phyloP scores from a whole-genome alignment of 371 early-diverging fungal genomes.

The Mortierella polycephala region DNA sequence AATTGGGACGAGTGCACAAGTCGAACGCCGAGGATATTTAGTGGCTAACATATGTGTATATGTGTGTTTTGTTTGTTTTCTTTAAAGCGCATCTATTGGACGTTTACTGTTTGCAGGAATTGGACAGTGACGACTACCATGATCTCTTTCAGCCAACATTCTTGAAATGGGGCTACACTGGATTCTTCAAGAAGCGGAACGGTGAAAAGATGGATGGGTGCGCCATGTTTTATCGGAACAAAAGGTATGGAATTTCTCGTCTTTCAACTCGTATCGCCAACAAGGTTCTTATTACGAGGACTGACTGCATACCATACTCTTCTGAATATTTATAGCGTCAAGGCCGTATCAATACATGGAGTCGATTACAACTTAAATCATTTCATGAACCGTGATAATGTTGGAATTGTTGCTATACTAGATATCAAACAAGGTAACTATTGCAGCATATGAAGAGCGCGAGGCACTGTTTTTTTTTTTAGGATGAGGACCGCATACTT shows the following conservation, averaged over 20 bases:
- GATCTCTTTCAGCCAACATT: constrained; percentile 9
- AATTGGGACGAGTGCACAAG: too few relatives aligned
- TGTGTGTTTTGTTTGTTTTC: neutral
- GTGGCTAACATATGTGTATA: neutral
- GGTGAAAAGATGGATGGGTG: constrained; percentile 41
- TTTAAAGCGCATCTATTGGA: constrained; percentile 19
- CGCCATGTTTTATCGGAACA: constrained; percentile 31
- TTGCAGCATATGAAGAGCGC: neutral
- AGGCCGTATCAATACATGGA: constrained; percentile 3
- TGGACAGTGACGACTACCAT: constrained; percentile 22
- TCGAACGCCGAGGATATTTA: too few relatives aligned
- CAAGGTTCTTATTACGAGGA: too few relatives aligned
- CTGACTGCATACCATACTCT: neutral
- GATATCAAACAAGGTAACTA: constrained; percentile 24
- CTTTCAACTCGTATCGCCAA: neutral
- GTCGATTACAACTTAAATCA: constrained; percentile 26
- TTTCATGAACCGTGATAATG: constrained; percentile 25
- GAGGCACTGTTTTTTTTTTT: neutral
- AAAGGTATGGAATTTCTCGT: constrained; percentile 10
- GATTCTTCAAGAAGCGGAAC: constrained; percentile 27
- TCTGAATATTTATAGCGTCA: constrained; percentile 15
- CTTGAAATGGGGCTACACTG: constrained; percentile 20
- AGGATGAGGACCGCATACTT: neutral
- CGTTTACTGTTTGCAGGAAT: constrained; percentile 45
- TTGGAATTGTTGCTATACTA: constrained; percentile 46